These are phyloP conservation scores for Phytophthora hibernalis DNA, from an alignment of 352 stramenopile species.

Conservation along the genomic window DNA sequence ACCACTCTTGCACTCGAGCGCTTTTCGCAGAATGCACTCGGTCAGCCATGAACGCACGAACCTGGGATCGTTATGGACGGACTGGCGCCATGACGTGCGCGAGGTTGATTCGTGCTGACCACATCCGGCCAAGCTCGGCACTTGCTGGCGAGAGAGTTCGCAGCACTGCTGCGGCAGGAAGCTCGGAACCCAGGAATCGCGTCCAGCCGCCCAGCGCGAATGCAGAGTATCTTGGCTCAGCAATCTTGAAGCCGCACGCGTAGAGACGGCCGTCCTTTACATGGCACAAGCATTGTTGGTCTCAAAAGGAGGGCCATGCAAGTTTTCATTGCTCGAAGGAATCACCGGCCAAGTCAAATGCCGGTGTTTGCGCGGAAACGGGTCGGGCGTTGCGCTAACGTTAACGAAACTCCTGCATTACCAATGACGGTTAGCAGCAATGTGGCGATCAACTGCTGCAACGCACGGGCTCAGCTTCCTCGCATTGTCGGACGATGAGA, in stretches of 20 bases:
- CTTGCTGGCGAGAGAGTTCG: not conserved
- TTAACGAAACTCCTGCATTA: conserved; percentile 23
- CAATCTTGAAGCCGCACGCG: conserved; percentile 18
- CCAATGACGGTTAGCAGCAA: conserved; percentile 22
- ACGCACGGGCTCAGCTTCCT: conserved; percentile 6
- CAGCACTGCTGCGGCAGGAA: conserved; percentile 4
- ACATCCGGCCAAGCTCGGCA: conserved; percentile 2
- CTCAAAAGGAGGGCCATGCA: too few species aligned
- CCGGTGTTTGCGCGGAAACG: too few species aligned
- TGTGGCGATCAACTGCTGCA: conserved; percentile 10
- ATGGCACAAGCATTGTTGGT: too few species aligned
- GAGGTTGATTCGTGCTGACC: conserved; percentile 29
- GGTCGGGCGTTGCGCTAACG: not conserved
- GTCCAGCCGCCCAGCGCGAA: conserved; percentile 16
- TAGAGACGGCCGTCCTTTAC: conserved; percentile 21
- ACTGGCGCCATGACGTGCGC: conserved; percentile 36
- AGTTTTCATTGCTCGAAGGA: too few species aligned
- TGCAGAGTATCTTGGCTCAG: conserved; percentile 16
- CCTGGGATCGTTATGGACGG: conserved; percentile 14
- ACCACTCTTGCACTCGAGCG: conserved; percentile 19
- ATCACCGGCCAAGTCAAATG: too few species aligned
- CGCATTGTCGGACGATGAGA: conserved; percentile 7
- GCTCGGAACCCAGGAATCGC: conserved; percentile 11
- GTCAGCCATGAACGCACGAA: conserved; percentile 5
- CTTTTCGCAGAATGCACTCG: conserved; percentile 37